Evolutionary conservation across 2,329 filamentous ascomycete genomes (phyloP).

Genomic region (Claviceps fusiformis): DNA sequence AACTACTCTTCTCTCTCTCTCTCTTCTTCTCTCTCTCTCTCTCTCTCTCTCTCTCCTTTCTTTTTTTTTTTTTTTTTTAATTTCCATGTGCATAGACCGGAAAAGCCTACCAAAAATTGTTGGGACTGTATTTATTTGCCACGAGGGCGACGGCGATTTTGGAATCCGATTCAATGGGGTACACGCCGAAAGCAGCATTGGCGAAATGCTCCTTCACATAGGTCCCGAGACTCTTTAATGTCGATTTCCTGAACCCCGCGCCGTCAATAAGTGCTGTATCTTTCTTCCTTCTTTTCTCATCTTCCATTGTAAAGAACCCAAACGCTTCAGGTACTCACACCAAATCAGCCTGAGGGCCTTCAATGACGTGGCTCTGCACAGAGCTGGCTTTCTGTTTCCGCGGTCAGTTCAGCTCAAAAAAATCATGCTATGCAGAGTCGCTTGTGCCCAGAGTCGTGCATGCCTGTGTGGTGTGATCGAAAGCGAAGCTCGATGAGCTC

Average conservation of each 20-base stretch:
- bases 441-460: slow-evolving; percentile 22
- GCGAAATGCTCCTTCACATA: slow-evolving; percentile 87
- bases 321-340: slow-evolving; percentile 45
- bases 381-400: slow-evolving; percentile 58
- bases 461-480: slow-evolving; percentile 72
- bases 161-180: slow-evolving; percentile 62
- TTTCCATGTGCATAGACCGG: too few species aligned
- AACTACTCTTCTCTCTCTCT: too few species aligned
- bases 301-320: too few species aligned
- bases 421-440: background rate
- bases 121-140: slow-evolving; percentile 92
- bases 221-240: slow-evolving; percentile 59
- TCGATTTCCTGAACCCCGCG: slow-evolving; percentile 51
- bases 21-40: background rate
- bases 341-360: slow-evolving; percentile 63
- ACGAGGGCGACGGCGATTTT: slow-evolving; percentile 73
- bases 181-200: slow-evolving; percentile 67
- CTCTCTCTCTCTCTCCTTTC: too few species aligned
- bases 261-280: background rate
- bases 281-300: background rate
- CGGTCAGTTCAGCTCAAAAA: slow-evolving; percentile 1
- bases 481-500: slow-evolving; percentile 74
- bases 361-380: slow-evolving; percentile 65
- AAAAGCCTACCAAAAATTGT: slow-evolving; percentile 74
- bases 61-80: background rate